Conservation (phyloP, 805 yeast genomes). For the Sungouiozyma intestinalis region DNA sequence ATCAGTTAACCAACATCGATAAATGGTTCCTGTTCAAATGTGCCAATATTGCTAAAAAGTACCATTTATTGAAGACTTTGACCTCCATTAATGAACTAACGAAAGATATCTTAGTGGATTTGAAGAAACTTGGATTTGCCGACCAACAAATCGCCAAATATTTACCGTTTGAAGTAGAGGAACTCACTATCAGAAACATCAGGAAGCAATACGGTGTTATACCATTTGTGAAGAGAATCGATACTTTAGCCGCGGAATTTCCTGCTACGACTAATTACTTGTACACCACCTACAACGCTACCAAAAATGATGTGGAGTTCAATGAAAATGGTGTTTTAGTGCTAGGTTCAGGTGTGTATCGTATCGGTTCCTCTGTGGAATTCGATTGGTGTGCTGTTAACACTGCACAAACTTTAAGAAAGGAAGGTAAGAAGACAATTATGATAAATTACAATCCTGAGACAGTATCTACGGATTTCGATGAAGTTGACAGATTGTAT, state of each 20-base stretch:
- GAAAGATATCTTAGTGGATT: conserved; percentile 58
- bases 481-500: conserved; percentile 94
- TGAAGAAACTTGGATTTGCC: conserved; percentile 91
- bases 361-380: conserved; percentile 97
- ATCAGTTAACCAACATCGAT: conserved; percentile 86
- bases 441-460: conserved; percentile 98
- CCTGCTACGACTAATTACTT: conserved; percentile 95
- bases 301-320: conserved; percentile 71
- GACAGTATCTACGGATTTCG: conserved; percentile 96
- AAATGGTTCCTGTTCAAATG: conserved; percentile 92
- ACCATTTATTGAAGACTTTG: conserved; percentile 61
- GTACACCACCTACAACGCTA: conserved; percentile 92
- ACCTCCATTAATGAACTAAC: conserved; percentile 51
- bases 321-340: conserved; percentile 89
- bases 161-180: conserved; percentile 30
- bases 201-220: conserved; percentile 72
- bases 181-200: conserved; percentile 70
- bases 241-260: conserved; percentile 96
- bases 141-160: conserved; percentile 81
- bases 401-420: conserved; percentile 89
- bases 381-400: conserved; percentile 99
- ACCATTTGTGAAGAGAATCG: conserved; percentile 94
- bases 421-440: conserved; percentile 76
- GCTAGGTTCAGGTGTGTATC: conserved; percentile 96
- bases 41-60: conserved; percentile 85